Conservation (phyloP, 495 filamentous ascomycete species). For the Lasiosphaeria hispida region DNA sequence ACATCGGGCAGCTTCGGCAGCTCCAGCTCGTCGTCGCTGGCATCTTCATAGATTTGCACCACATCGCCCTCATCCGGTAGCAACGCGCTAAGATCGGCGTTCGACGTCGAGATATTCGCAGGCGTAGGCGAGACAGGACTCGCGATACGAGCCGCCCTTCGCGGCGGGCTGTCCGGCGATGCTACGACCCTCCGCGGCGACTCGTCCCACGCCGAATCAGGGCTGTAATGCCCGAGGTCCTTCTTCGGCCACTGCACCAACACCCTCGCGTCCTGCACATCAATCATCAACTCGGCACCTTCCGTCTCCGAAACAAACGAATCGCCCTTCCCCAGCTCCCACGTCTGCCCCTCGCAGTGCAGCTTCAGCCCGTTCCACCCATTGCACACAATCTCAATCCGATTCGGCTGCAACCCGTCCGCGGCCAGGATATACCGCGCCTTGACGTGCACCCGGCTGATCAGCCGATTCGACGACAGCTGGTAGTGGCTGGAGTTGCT, state of each 20-base stretch:
- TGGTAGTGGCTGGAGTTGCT: slow-evolving; percentile 91
- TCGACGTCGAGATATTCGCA: slow-evolving; percentile 36
- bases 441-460: slow-evolving; percentile 90
- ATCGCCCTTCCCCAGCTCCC: slow-evolving; percentile 83
- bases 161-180: slow-evolving; percentile 59
- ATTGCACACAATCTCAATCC: slow-evolving; percentile 81
- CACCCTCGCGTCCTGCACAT: slow-evolving; percentile 90
- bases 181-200: slow-evolving; percentile 41
- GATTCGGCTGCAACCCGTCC: slow-evolving; percentile 60
- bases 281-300: slow-evolving; percentile 87
- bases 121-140: slow-evolving; percentile 78
- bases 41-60: slow-evolving; percentile 60
- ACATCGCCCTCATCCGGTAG: slow-evolving; percentile 28
- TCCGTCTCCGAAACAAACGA: slow-evolving; percentile 89
- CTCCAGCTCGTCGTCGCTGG: slow-evolving; percentile 46
- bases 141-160: slow-evolving; percentile 56
- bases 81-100: slow-evolving; percentile 28
- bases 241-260: slow-evolving; percentile 80
- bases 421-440: slow-evolving; percentile 72
- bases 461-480: slow-evolving; percentile 82
- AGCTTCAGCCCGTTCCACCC: slow-evolving; percentile 96
- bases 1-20: slow-evolving; percentile 26
- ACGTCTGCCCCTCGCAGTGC: slow-evolving; percentile 85
- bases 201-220: slow-evolving; percentile 68
- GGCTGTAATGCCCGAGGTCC: slow-evolving; percentile 58